Base-by-base conservation (phyloP, 306 rosid genomes). In the Gastrolobium bilobum region DNA sequence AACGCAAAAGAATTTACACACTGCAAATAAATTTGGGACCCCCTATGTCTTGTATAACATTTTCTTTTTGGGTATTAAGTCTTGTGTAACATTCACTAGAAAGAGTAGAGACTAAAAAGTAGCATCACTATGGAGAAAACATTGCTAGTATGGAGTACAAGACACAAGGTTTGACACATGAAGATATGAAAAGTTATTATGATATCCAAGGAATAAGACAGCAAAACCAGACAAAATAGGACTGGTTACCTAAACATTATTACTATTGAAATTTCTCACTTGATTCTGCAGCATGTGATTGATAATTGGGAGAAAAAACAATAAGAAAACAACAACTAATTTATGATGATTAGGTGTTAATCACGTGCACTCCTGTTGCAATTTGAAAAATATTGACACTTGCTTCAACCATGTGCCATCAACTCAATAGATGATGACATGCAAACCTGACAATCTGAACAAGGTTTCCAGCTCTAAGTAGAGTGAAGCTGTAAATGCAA, bases 221-320 rank as follows among this genome's bases (percentile, higher is more conserved):
- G 71, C 54, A 79, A 56, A 76, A 84, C 57, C 71, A 76, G 87
- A 84, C 91, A 77, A 80, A 82, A 47, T 69, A 78, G 73, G 57
- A 78, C 26, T 20, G 26, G 26, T 73, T 73, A 86, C 87, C 79
- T 68, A 84, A 70, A 77, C 71, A 65, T 46, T 78, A 76, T 10
- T 64, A 60, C 65, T 73, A 8, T 48, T 76, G 43, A 79, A 70
- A 73, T 4, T 66, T 73, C 13, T 69, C 75, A 69, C 75, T 76
- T 81, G 61, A 64, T 85, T 85, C 60, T 56, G 78, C 11, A 43
- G 44, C 89, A 84, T 82, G 92, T 84, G 86, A 82, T 64, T 38
- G 5, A 65, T 82, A 72, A 78, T 86, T 80, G 64, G n/a, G 57
- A 37, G 48, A 56, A 76, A 13, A 68, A 75, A 61, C 5, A 65